Base-by-base conservation (phyloP, 2,329 filamentous ascomycete genomes). In the Aspergillus spinulosporus region DNA sequence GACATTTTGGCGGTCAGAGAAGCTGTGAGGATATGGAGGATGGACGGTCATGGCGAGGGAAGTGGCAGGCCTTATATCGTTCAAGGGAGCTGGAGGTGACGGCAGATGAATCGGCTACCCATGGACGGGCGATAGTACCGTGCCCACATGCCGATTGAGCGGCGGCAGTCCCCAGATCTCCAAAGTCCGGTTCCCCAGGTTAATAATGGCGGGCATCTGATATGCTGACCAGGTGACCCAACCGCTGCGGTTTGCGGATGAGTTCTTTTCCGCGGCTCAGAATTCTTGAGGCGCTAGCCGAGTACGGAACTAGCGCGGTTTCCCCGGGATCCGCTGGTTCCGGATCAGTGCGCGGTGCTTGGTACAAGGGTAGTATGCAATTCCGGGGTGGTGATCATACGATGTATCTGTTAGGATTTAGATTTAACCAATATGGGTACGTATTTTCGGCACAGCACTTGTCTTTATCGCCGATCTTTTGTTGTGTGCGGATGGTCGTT, bases 121-220 rank as follows among this genome's bases (percentile, higher is more conserved):
- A 39, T 40, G 47, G 44, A 49, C 44, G 48, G 4, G n/a, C 14
- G 39, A 39, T 15, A 52, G 36, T 53, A 46, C 56, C 56, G 56
- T 49, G 84, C 76, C 53, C 39, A 59, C 49, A 46, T 59, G 57
- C 57, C 57, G 57, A 54, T 45, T 44, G 36, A 21, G 26, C 31
- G 6, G 29, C 32, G 44, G 44, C 44, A 47, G 31, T 47, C 44
- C 44, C 44, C 44, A 47, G 44, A 47, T 47, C 12, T 31, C 11
- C 44, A 3, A 15, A 14, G 28, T 14, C 44, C 26, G 44, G 44
- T 29, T 31, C 44, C 44, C 31, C 31, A 34, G 29, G 2, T 47
- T 34, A 29, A 7, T 47, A 47, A 47, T 47, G 43, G 9, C 44
- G 31, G n/a, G n/a, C 29, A 31, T 34, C 44, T 29, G 43, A 45